A percentile compares a stretch with the other conserved stretches of the same genome.
Evolutionary conservation across 177 flowering plant species (phyloP).

Genomic region (Vitis hybrid): DNA sequence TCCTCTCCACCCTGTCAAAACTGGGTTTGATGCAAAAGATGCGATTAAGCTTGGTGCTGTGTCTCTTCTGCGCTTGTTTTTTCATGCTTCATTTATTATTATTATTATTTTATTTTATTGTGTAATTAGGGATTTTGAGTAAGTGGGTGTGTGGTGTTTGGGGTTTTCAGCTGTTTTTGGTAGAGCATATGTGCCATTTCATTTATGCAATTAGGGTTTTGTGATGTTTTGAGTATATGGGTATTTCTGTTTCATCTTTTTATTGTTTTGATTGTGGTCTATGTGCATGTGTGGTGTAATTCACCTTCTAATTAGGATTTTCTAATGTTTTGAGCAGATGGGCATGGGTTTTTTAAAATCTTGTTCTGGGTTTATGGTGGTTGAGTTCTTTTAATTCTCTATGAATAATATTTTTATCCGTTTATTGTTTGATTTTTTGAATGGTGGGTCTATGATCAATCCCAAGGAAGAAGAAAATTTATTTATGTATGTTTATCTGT

Average conservation of each 20-base stretch:
- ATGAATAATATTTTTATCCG: too few relatives aligned
- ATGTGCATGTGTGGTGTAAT: background rate
- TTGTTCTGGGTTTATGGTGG: background rate
- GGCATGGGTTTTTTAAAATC: background rate
- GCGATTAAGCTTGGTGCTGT: too few relatives aligned
- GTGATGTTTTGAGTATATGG: constrained; percentile 9
- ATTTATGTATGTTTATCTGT: too few relatives aligned
- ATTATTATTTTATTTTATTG: too few relatives aligned
- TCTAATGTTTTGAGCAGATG: background rate
- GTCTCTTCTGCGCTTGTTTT: too few relatives aligned
- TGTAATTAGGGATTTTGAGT: too few relatives aligned
- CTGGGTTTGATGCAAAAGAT: too few relatives aligned
- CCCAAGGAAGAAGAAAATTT: too few relatives aligned
- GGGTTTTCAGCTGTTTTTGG: background rate
- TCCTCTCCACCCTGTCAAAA: too few relatives aligned
- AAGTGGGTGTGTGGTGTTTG: background rate
- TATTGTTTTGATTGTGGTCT: constrained; percentile 4
- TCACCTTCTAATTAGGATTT: background rate
- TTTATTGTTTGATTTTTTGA: too few relatives aligned
- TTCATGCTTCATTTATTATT: too few relatives aligned
- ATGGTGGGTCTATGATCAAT: too few relatives aligned
- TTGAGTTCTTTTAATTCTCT: background rate
- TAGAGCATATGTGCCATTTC: background rate
- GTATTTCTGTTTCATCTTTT: background rate
- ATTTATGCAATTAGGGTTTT: constrained; percentile 1